Percentiles rank a stretch among this genome's conserved stretches.
These are phyloP conservation scores for Termitomyces bulborhizus DNA, from an alignment of 768 basidiomycete genomes.

Conservation along the genomic window DNA sequence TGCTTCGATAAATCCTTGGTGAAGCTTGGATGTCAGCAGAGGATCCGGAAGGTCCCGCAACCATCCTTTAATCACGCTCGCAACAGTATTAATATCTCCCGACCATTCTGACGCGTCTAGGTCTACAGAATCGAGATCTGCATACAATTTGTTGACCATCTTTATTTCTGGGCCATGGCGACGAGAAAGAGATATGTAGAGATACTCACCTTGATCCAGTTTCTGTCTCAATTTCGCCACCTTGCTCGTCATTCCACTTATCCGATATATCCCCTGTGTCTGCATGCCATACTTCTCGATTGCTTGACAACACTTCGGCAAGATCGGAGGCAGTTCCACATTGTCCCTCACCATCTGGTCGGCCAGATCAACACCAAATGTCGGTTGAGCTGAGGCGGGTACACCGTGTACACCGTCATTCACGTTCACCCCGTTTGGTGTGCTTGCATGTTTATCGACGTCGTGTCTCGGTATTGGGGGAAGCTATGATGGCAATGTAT, in stretches of 20 bases:
- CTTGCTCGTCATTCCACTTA: conserved; percentile 88
- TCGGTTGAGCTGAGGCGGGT: conserved; percentile 50
- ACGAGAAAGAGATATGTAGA: conserved; percentile 1
- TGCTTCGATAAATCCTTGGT: conserved; percentile 93
- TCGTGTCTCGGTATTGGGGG: conserved; percentile 52
- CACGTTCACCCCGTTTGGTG: conserved; percentile 22
- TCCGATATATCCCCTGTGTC: conserved; percentile 87
- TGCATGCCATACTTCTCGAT: conserved; percentile 87
- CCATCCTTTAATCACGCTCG: conserved; percentile 95
- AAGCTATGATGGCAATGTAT: conserved; percentile 32
- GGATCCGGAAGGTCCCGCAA: conserved; percentile 95
- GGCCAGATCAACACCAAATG: conserved; percentile 87
- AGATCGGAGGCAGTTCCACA: conserved; percentile 81
- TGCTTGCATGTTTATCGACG: conserved; percentile 11
- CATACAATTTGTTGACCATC: neutral
- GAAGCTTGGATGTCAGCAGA: conserved; percentile 73
- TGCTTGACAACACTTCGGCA: conserved; percentile 84
- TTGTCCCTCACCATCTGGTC: conserved; percentile 93
- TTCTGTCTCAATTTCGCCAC: conserved; percentile 76
- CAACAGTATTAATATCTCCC: conserved; percentile 90
- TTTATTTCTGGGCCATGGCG: neutral
- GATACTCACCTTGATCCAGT: conserved; percentile 72
- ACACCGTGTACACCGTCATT: conserved; percentile 55
- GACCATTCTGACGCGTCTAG: conserved; percentile 88
- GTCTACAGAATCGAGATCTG: conserved; percentile 82